These are phyloP conservation scores for Aureobasidium leucospermi DNA, from an alignment of 2,329 filamentous ascomycete species.

Conservation along the genomic window DNA sequence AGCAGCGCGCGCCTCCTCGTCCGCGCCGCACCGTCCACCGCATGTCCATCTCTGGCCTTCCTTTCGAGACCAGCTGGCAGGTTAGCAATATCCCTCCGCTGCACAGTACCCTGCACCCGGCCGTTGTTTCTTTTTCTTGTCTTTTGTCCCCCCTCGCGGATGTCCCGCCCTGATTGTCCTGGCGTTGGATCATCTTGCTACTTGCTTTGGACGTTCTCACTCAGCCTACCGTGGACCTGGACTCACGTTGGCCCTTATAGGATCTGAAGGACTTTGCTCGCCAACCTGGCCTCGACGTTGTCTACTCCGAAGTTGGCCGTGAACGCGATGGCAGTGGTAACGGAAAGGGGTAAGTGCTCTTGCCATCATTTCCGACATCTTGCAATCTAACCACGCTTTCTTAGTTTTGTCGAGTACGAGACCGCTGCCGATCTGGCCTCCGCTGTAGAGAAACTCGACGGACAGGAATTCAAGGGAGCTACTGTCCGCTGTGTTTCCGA, in stretches of 20 bases:
- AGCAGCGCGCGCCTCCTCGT: slow-evolving; percentile 57
- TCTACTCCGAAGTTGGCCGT: slow-evolving; percentile 93
- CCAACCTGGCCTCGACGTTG: slow-evolving; percentile 91
- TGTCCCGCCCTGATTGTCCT: not conserved
- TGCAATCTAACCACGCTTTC: not conserved
- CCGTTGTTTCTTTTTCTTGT: slow-evolving; percentile 1
- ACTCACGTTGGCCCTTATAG: slow-evolving; percentile 81
- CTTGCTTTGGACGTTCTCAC: slow-evolving; percentile 31
- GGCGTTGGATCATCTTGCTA: slow-evolving; percentile 1
- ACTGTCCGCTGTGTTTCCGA: slow-evolving; percentile 81
- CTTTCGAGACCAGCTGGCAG: slow-evolving; percentile 99
- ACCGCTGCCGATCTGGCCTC: slow-evolving; percentile 81
- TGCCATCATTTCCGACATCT: too few species aligned
- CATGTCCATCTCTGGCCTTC: slow-evolving; percentile 96
- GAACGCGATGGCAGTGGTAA: slow-evolving; percentile 63
- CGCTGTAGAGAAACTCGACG: slow-evolving; percentile 91
- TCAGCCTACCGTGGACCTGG: slow-evolving; percentile 42
- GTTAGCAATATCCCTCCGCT: slow-evolving; percentile 59
- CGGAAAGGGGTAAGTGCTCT: slow-evolving; percentile 63
- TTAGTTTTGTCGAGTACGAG: slow-evolving; percentile 95
- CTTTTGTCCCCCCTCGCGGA: slow-evolving; percentile 8
- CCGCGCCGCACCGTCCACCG: slow-evolving; percentile 90
- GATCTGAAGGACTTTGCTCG: slow-evolving; percentile 99
- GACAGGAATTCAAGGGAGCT: slow-evolving; percentile 84
- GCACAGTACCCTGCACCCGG: not conserved